A percentile compares a stretch with the other conserved stretches of the same genome.
Conservation (phyloP, 768 basidiomycete species). For the Cytidiella melzeri region DNA sequence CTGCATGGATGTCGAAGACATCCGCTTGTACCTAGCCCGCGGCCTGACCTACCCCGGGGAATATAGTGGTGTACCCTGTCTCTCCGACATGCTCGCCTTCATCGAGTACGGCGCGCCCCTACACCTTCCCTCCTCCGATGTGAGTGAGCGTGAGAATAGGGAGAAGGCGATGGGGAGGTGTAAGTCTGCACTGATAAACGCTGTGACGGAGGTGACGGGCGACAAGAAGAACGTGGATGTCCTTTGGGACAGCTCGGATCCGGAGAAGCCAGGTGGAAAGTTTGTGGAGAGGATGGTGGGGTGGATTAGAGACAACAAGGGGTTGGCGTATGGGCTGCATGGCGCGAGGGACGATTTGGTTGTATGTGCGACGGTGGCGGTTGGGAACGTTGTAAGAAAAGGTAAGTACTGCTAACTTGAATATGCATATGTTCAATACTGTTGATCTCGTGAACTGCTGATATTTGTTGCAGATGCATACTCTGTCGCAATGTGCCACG, state of each 20-base stretch:
- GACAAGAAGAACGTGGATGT: conserved; percentile 74
- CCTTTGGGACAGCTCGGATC: conserved; percentile 64
- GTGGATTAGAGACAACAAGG: conserved; percentile 62
- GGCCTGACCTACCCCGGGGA: conserved; percentile 52
- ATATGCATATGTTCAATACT: not conserved
- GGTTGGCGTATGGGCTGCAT: conserved; percentile 27
- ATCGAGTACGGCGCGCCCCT: conserved; percentile 69
- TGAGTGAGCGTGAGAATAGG: conserved; percentile 47
- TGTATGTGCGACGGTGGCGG: conserved; percentile 75
- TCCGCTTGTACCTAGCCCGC: conserved; percentile 65
- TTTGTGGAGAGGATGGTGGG: conserved; percentile 68
- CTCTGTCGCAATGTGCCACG: conserved; percentile 45
- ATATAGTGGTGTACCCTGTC: conserved; percentile 49
- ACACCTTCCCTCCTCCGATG: conserved; percentile 47
- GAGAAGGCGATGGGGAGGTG: conserved; percentile 74
- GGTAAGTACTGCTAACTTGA: conserved; percentile 40
- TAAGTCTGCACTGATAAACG: conserved; percentile 82
- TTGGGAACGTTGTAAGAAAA: conserved; percentile 77
- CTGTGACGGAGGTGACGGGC: conserved; percentile 79
- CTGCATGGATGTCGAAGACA: conserved; percentile 70
- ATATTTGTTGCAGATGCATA: conserved; percentile 52
- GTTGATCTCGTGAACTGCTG: not conserved
- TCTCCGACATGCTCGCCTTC: conserved; percentile 63
- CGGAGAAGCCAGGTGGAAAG: conserved; percentile 54
- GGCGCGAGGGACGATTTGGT: conserved; percentile 61